These are phyloP conservation scores for Zygoascus tannicola DNA, from an alignment of 805 yeast species.

Conservation along the genomic window DNA sequence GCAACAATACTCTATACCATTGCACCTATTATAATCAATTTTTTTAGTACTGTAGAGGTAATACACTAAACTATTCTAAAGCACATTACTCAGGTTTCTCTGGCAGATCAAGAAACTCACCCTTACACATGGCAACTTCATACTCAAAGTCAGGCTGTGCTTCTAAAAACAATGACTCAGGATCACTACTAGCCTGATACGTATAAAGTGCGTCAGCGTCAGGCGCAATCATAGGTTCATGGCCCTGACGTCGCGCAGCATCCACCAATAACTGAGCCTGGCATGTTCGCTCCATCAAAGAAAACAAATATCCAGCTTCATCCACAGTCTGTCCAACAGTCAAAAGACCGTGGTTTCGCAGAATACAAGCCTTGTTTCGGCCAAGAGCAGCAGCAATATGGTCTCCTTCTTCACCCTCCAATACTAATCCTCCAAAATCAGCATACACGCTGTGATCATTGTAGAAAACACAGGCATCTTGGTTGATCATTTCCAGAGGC, in stretches of 20 bases:
- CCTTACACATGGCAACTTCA: constrained; percentile 27
- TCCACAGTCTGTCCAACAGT: constrained; percentile 65
- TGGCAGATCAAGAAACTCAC: constrained; percentile 10
- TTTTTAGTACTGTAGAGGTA: too few relatives aligned
- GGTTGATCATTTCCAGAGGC: constrained; percentile 70
- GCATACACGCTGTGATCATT: constrained; percentile 55
- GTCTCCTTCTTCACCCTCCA: constrained; percentile 54
- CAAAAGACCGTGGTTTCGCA: constrained; percentile 65
- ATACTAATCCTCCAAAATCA: constrained; percentile 72
- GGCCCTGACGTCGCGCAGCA: constrained; percentile 38
- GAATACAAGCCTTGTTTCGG: constrained; percentile 45
- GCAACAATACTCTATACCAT: too few relatives aligned
- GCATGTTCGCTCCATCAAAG: constrained; percentile 55
- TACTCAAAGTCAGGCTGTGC: constrained; percentile 61
- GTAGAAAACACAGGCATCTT: constrained; percentile 64
- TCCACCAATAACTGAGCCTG: constrained; percentile 59
- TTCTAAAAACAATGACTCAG: constrained; percentile 60
- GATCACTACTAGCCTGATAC: constrained; percentile 48
- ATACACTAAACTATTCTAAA: too few relatives aligned
- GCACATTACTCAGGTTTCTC: not conserved
- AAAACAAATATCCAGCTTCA: constrained; percentile 62
- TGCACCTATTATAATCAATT: too few relatives aligned
- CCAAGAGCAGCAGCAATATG: constrained; percentile 56
- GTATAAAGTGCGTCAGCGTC: constrained; percentile 65
- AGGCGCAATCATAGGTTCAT: constrained; percentile 37